These are phyloP conservation scores for Lolium perenne DNA, from an alignment of 176 grass and related monocot species.

Conservation along the genomic window DNA sequence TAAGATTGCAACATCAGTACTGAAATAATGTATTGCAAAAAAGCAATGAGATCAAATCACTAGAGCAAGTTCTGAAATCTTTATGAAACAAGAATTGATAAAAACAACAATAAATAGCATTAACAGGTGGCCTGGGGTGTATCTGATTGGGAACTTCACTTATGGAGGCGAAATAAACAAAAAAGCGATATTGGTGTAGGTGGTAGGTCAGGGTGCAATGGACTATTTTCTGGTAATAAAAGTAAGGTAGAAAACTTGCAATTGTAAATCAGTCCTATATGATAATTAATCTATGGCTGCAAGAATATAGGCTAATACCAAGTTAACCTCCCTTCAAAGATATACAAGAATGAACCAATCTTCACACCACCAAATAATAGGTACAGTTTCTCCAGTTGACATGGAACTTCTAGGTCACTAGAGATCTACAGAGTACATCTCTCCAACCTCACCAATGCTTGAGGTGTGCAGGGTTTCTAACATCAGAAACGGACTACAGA, in stretches of 20 bases:
- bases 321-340: not conserved
- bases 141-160: not conserved
- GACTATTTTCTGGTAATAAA: not conserved
- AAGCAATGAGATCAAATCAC: conserved; percentile 1
- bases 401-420: not conserved
- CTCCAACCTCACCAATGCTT: not conserved
- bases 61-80: not conserved
- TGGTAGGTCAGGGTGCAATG: not conserved
- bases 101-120: no score
- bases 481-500: not conserved
- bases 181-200: not conserved
- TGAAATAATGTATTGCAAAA: not conserved
- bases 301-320: not conserved
- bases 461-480: not conserved
- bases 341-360: conserved; percentile 6
- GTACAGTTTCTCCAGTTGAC: not conserved
- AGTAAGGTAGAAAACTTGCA: no score
- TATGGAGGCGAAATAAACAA: not conserved
- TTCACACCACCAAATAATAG: conserved; percentile 26
- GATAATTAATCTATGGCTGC: not conserved
- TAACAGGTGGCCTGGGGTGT: not conserved
- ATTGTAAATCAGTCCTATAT: not conserved
- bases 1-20: not conserved
- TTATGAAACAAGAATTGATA: not conserved
- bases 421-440: not conserved